Base-by-base conservation (phyloP, 371 early-diverging fungal species). In the Mortierella sp. region DNA sequence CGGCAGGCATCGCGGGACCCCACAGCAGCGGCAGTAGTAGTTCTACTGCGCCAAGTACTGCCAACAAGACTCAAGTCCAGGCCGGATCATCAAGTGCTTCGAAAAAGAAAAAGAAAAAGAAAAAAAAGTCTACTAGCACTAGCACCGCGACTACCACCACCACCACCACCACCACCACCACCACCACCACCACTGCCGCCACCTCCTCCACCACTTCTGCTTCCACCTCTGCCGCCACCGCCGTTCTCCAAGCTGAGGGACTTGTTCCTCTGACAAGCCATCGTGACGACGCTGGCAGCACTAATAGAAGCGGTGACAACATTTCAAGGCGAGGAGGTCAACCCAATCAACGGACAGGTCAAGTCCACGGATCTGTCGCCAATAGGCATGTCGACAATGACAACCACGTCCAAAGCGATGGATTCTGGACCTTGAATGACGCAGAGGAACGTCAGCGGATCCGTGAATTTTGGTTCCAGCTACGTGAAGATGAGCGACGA, bases 391-490 rank as follows among this genome's bases (percentile, higher is more conserved):
- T 61, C 51, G 71, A 70, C 43, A 70, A 75, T n/a, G n/a, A n/a
- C 29, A 57, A 23, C 44, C 77, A 76, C 60, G 28, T 81, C 7
- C 74, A 75, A 43, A 79, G 82, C 44, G 86, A 86, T 26, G 85
- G 76, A 59, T 87, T 95, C 57, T 95, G 96, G 96, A 92, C 85
- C 79, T 90, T 84, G 62, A 90, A 91, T 23, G 89, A 91, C 66
- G 86, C 88, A 21, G 94, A 94, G 74, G 96, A 97, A 79, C 89
- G 93, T 43, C 90, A 88, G 64, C 88, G 91, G 61, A 94, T 97
- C 70, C 89, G 96, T 50, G 94, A 94, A 66, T 97, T 95, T 75
- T 97, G 97, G 97, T 82, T 96, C 51, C 91, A 92, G 45, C 82
- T 97, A 19, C 88, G 90, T 58, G 96, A 96, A 74, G 90, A 91